Evolutionary conservation across 139 green algal species (phyloP), one percentile per base, ranked within the genome.

Genomic region (Tetraselmis striata): DNA sequence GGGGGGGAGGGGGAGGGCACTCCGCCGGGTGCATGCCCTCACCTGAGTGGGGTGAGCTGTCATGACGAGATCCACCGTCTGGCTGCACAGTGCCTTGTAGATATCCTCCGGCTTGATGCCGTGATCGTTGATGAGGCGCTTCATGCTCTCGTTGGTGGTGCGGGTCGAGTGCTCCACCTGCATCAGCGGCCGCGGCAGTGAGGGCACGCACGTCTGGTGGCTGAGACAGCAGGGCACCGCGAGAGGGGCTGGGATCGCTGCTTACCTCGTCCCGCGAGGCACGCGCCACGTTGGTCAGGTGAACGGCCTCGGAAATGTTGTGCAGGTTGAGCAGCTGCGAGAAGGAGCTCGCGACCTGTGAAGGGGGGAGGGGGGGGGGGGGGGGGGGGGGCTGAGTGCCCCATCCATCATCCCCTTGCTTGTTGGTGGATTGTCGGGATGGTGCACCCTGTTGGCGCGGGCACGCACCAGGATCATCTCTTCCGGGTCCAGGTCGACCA

Each of bases 311-410:
- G 1, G 91, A 94, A 30, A 97, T 88, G 83, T 98, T 98, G 92
- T 98, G 95, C 84, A 98, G 91, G 85, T 97, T 98, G 76, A 98
- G 88, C 88, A 97, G 94, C 84, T 98, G 92, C 5, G 88, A 94
- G 84, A 98, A 98, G 27, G 91, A 87, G 76, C 83, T 92, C 29
- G 94, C 87, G 23, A 97, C 93, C 92, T 97, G 88, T 30, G 25
- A 27, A 2, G 28, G 1, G n/a, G n/a, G n/a, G n/a, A n/a, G n/a
- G n/a, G n/a, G n/a, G n/a, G n/a, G n/a, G n/a, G n/a, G n/a, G n/a
- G n/a, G n/a, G n/a, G n/a, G n/a, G n/a, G n/a, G n/a, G n/a, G n/a
- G n/a, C n/a, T n/a, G n/a, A n/a, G n/a, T n/a, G n/a, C n/a, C n/a
- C n/a, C n/a, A n/a, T n/a, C n/a, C n/a, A n/a, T n/a, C n/a, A n/a